Percentiles rank a stretch among this genome's conserved stretches.
Evolutionary conservation across 768 basidiomycete species (phyloP).

Genomic region (Tricholoma terreum): DNA sequence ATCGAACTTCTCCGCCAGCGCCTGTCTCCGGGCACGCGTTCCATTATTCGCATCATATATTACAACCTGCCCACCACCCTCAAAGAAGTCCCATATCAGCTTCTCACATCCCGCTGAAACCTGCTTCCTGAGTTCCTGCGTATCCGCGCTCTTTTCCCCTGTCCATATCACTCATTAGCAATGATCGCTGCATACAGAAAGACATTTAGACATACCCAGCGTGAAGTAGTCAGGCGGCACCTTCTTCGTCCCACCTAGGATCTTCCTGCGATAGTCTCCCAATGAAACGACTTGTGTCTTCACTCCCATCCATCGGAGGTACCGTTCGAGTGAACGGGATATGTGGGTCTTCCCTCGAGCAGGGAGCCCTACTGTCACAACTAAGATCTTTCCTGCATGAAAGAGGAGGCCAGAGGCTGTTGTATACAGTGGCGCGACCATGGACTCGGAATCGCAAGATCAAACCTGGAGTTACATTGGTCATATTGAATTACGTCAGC

Average conservation of each 20-base stretch:
- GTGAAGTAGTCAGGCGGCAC: slow-evolving; percentile 93
- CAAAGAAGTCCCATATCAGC: slow-evolving; percentile 86
- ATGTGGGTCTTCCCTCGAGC: slow-evolving; percentile 97
- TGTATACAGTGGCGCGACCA: slow-evolving; percentile 96
- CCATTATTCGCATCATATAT: slow-evolving; percentile 99
- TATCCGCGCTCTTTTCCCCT: slow-evolving; percentile 82
- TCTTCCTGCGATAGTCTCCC: slow-evolving; percentile 91
- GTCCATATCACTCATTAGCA: background rate
- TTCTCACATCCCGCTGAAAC: slow-evolving; percentile 85
- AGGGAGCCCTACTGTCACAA: slow-evolving; percentile 89
- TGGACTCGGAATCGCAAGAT: slow-evolving; percentile 24
- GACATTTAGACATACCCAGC: slow-evolving; percentile 46
- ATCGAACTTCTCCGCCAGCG: slow-evolving; percentile 82
- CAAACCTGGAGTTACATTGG: background rate
- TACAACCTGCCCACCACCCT: slow-evolving; percentile 86
- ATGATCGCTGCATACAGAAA: background rate
- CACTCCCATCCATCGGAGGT: slow-evolving; percentile 96
- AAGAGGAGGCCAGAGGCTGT: slow-evolving; percentile 85
- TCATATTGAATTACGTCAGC: slow-evolving; percentile 11
- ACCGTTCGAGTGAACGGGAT: slow-evolving; percentile 92
- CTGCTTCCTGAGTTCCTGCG: slow-evolving; percentile 68
- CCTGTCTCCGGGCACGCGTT: slow-evolving; percentile 59
- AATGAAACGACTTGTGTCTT: slow-evolving; percentile 94
- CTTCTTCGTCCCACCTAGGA: slow-evolving; percentile 82
- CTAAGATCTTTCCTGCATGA: slow-evolving; percentile 93